Base-by-base conservation (phyloP, 1,284 basidiomycete species). In the Malassezia dermatis region DNA sequence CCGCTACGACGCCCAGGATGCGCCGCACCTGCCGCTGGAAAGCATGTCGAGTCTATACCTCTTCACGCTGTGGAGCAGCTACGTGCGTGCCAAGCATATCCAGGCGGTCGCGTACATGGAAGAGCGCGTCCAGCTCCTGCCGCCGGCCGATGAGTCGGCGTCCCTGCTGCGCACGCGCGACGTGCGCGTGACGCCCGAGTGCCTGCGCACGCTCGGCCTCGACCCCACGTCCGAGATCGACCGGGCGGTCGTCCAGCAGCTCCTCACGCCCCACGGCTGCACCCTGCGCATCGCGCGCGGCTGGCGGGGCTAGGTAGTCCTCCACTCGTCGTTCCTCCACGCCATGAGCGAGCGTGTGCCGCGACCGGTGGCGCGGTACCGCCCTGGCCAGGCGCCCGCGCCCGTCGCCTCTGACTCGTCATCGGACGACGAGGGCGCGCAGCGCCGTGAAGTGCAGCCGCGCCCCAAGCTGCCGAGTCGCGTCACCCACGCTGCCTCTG, bases 371-470 rank as follows among this genome's bases (percentile, higher is more conserved):
- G 61, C 67, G 4, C 58, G 72, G 21, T 75, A 75, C 41, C 61
- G 72, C 23, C 67, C 71, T 0, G 72, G 72, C 34, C 68, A 72
- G 56, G 67, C 65, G 15, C 72, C 70, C 11, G 51, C 39, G 19
- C 37, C 34, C 5, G 49, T 26, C 13, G 39, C 4, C 15, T 40
- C n/a, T 1, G 46, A 45, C 27, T 47, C 41, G 15, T 51, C 44
- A 15, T 40, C 48, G 11, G 58, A 61, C 23, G 63, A 63, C 7
- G 35, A 45, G 6, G 51, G 49, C 11, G 58, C 35, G 40, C 40
- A 15, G 15, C 26, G 27, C 34, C 27, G 26, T n/a, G 24, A 19
- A 21, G 2, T 15, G 21, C 31, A 40, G 27, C 24, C 40, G 23
- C 39, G 37, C 19, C 31, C 27, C 19, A 56, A 10, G 51, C 54